phyloP scores from a whole-genome alignment of 108 stramenopile genomes.

The Cyclotella baltica region DNA sequence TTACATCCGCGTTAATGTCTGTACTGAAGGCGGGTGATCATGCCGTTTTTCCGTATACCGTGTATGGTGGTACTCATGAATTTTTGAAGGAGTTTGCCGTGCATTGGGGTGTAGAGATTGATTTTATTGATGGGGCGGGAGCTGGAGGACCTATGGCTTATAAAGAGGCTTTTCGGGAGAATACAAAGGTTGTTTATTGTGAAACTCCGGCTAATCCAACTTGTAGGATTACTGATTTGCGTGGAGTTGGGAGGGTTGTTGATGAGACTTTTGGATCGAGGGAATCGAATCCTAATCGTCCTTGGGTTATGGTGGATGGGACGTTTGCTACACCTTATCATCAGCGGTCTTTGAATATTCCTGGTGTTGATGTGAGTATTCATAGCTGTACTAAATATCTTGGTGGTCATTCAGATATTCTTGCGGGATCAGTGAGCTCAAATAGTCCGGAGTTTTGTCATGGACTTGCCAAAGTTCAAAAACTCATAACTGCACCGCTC shows the following conservation, averaged over 20 bases:
- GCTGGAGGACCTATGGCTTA: slow-evolving; percentile 47
- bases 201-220: slow-evolving; percentile 95
- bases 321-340: slow-evolving; percentile 85
- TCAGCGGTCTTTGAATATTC: slow-evolving; percentile 62
- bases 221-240: slow-evolving; percentile 83
- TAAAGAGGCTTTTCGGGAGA: slow-evolving; percentile 49
- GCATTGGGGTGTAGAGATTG: slow-evolving; percentile 57
- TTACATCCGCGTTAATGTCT: slow-evolving; percentile 63
- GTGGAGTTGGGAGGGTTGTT: slow-evolving; percentile 67
- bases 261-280: slow-evolving; percentile 57
- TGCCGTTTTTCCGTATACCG: slow-evolving; percentile 85
- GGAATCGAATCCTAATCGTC: slow-evolving; percentile 41
- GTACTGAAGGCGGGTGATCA: slow-evolving; percentile 79
- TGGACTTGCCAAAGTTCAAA: slow-evolving; percentile 79
- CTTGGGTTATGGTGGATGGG: slow-evolving; percentile 79
- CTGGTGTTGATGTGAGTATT: slow-evolving; percentile 87
- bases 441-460: slow-evolving; percentile 67
- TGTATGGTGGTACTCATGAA: slow-evolving; percentile 93
- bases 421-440: slow-evolving; percentile 82
- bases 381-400: slow-evolving; percentile 92
- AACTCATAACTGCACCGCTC: slow-evolving; percentile 80
- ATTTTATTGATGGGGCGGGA: slow-evolving; percentile 57
- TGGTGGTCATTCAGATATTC: slow-evolving; percentile 91
- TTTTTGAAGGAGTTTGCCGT: slow-evolving; percentile 62
- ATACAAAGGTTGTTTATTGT: slow-evolving; percentile 80